Percentiles rank a stretch among this genome's conserved stretches.
phyloP scores from a whole-genome alignment of 805 yeast species.

The Tetrapisispora fleetii region DNA sequence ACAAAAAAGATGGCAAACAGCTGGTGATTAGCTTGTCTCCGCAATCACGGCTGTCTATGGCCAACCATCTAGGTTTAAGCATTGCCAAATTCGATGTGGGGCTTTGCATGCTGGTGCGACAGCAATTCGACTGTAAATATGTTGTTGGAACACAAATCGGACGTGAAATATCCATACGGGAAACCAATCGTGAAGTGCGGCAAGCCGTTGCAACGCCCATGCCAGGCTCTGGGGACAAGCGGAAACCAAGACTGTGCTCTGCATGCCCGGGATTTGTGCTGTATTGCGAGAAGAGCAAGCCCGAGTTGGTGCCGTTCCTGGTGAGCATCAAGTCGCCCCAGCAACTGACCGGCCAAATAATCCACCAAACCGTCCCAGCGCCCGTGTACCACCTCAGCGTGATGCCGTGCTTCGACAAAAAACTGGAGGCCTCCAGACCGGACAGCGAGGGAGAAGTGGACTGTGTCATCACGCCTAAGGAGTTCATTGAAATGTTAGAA shows the following conservation, averaged over 20 bases:
- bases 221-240: background rate
- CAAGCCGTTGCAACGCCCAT: constrained; percentile 10
- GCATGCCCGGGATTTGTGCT: constrained; percentile 95
- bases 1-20: constrained; percentile 14
- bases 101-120: constrained; percentile 47
- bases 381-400: constrained; percentile 70
- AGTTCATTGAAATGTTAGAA: constrained; percentile 61
- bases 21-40: constrained; percentile 78
- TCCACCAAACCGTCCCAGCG: constrained; percentile 42
- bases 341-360: constrained; percentile 75
- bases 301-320: constrained; percentile 61
- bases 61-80: constrained; percentile 48
- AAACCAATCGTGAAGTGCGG: constrained; percentile 32
- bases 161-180: constrained; percentile 50
- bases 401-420: constrained; percentile 97
- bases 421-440: constrained; percentile 84
- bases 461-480: constrained; percentile 88
- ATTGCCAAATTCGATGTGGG: constrained; percentile 51
- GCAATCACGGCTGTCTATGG: constrained; percentile 75
- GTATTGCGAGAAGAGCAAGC: constrained; percentile 93
- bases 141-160: constrained; percentile 84
- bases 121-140: constrained; percentile 51
- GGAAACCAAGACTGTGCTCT: constrained; percentile 52
- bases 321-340: constrained; percentile 82
- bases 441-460: constrained; percentile 72